Conservation (phyloP, 2,329 filamentous ascomycete species). For the Colletotrichum neosansevieriae region DNA sequence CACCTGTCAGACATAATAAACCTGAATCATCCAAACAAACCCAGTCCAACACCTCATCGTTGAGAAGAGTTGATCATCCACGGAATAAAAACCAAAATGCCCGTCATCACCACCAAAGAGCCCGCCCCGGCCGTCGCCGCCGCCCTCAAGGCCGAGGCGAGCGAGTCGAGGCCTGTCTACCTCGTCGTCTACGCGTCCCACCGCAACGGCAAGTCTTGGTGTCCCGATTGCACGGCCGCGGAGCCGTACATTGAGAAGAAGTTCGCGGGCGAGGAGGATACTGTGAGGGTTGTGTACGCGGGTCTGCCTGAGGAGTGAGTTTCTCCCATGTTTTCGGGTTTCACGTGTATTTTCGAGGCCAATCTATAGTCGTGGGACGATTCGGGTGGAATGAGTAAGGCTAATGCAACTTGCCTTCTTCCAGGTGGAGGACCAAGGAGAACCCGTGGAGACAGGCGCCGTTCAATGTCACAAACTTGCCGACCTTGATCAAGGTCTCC, state of each 20-base stretch:
- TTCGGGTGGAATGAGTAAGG: too few species aligned
- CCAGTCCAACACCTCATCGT: too few species aligned
- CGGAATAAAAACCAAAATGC: slow-evolving; percentile 17
- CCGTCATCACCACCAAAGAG: slow-evolving; percentile 35
- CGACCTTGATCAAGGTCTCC: slow-evolving; percentile 35
- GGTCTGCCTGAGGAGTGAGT: slow-evolving; percentile 39
- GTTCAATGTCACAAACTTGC: slow-evolving; percentile 38
- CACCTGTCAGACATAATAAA: not conserved
- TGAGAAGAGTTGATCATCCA: too few species aligned
- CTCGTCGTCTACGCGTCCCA: slow-evolving; percentile 38
- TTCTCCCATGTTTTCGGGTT: not conserved
- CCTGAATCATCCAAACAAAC: too few species aligned
- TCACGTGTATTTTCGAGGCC: not conserved
- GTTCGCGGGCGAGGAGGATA: slow-evolving; percentile 29
- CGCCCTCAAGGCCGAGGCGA: slow-evolving; percentile 34
- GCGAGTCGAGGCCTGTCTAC: slow-evolving; percentile 34
- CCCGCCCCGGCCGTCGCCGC: slow-evolving; percentile 29
- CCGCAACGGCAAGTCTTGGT: slow-evolving; percentile 36
- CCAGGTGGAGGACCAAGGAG: slow-evolving; percentile 37
- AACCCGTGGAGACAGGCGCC: slow-evolving; percentile 38
- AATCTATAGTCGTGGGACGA: too few species aligned
- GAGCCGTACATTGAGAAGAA: slow-evolving; percentile 39
- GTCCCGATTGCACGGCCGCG: slow-evolving; percentile 34
- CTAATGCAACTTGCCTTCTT: too few species aligned
- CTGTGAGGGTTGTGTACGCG: slow-evolving; percentile 34